A percentile compares a stretch with the other conserved stretches of the same genome.
Conservation (phyloP, 2,329 filamentous ascomycete genomes). For the Pestalotiopsis sp. region DNA sequence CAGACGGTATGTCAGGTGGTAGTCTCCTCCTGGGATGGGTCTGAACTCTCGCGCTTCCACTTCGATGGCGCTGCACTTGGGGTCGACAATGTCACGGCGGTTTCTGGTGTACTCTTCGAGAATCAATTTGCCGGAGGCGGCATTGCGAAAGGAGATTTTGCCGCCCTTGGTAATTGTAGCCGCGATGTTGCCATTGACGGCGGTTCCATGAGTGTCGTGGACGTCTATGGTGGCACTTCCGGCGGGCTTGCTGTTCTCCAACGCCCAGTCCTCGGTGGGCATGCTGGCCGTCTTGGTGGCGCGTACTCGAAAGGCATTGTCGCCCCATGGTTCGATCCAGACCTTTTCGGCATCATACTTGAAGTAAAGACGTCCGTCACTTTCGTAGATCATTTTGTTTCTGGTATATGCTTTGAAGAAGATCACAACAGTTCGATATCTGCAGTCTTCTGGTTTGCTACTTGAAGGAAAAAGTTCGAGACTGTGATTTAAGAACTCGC, state of each 20-base stretch:
- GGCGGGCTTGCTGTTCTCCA: constrained; percentile 30
- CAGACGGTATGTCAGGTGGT: constrained; percentile 60
- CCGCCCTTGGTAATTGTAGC: constrained; percentile 48
- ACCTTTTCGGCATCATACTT: constrained; percentile 46
- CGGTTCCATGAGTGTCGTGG: constrained; percentile 31
- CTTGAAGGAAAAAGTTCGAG: no score
- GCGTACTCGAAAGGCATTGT: constrained; percentile 48
- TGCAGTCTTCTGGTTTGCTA: neutral
- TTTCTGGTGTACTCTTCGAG: constrained; percentile 57
- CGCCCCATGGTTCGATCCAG: constrained; percentile 52
- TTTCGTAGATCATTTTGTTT: constrained; percentile 23
- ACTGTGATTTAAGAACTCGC: no score
- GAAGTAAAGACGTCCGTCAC: constrained; percentile 26
- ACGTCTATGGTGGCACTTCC: constrained; percentile 19
- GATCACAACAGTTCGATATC: no score
- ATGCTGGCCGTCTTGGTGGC: constrained; percentile 41
- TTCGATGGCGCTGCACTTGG: constrained; percentile 60
- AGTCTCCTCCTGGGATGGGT: constrained; percentile 52
- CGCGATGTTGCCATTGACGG: constrained; percentile 51
- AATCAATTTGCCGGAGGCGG: constrained; percentile 39
- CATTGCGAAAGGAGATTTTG: constrained; percentile 51
- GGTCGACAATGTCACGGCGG: constrained; percentile 52
- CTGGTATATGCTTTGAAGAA: neutral
- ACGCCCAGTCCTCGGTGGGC: constrained; percentile 43
- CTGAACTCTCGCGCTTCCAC: constrained; percentile 62